These are phyloP conservation scores for Diplodia corticola DNA, from an alignment of 2,329 filamentous ascomycete species.

Conservation along the genomic window DNA sequence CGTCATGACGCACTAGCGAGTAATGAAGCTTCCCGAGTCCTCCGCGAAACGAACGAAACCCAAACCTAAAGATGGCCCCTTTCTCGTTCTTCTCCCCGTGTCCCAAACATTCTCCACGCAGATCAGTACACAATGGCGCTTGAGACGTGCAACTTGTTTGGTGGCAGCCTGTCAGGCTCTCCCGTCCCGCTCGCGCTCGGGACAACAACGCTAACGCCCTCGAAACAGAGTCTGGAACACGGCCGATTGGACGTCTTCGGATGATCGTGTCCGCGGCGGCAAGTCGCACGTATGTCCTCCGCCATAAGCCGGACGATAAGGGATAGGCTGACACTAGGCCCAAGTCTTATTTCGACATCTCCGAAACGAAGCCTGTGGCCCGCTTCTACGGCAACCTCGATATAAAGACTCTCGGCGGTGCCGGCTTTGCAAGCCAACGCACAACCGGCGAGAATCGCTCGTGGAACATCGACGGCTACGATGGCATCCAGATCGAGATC, in stretches of 20 bases:
- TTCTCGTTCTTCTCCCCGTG: background rate
- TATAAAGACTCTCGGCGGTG: slow-evolving; percentile 72
- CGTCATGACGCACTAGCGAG: slow-evolving; percentile 20
- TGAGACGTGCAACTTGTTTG: slow-evolving; percentile 14
- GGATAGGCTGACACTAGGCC: background rate
- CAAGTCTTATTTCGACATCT: slow-evolving; percentile 51
- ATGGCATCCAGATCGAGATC: slow-evolving; percentile 60
- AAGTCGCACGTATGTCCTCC: slow-evolving; percentile 53
- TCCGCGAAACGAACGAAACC: background rate
- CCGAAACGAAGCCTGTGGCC: slow-evolving; percentile 40
- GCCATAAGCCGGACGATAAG: background rate
- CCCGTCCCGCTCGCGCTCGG: background rate
- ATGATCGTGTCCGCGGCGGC: slow-evolving; percentile 77
- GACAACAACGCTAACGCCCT: background rate
- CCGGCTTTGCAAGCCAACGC: slow-evolving; percentile 79
- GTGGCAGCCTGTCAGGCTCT: slow-evolving; percentile 4
- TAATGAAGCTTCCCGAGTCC: background rate
- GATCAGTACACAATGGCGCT: background rate
- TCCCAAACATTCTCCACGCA: background rate
- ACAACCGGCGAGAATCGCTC: slow-evolving; percentile 57
- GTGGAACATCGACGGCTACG: slow-evolving; percentile 65
- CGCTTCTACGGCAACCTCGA: slow-evolving; percentile 70
- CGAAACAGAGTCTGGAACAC: slow-evolving; percentile 57
- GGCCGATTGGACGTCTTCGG: slow-evolving; percentile 65
- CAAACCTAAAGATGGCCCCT: background rate